A percentile compares a stretch with the other conserved stretches of the same genome.
Evolutionary conservation across 768 basidiomycete genomes (phyloP).

Genomic region (Tricholoma bakamatsutake): DNA sequence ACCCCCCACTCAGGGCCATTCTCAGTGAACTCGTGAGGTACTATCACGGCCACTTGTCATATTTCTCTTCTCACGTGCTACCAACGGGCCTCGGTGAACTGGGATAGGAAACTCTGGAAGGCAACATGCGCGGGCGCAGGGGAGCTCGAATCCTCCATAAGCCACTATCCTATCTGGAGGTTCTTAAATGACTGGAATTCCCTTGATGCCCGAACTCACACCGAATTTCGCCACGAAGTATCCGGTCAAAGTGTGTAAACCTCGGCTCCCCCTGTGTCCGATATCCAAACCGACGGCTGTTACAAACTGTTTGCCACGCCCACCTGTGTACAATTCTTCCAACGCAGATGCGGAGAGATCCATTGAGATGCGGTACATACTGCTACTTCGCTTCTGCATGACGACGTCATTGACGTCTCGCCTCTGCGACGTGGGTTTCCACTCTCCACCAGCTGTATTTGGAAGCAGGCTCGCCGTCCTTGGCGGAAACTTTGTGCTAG

Average conservation of each 20-base stretch:
- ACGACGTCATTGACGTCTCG: conserved; percentile 89
- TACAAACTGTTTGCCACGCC: conserved; percentile 6
- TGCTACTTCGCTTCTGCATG: conserved; percentile 84
- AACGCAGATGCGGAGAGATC: conserved; percentile 87
- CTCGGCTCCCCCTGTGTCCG: conserved; percentile 25
- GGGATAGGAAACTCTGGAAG: conserved; percentile 49
- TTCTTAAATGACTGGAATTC: conserved; percentile 91
- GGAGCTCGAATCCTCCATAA: conserved; percentile 68
- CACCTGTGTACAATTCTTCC: conserved; percentile 52
- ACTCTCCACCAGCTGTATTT: conserved; percentile 78
- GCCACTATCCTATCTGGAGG: conserved; percentile 63
- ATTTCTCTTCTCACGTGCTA: conserved; percentile 80
- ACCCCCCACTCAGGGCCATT: too few species aligned
- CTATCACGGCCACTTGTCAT: conserved; percentile 87
- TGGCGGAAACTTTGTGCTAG: conserved; percentile 87
- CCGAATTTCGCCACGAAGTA: conserved; percentile 44
- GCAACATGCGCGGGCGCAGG: conserved; percentile 45
- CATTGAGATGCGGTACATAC: conserved; percentile 96
- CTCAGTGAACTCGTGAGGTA: conserved; percentile 84
- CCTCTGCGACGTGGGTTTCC: conserved; percentile 69
- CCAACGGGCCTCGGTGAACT: conserved; percentile 81
- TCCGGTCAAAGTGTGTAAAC: conserved; percentile 21
- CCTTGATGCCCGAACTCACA: conserved; percentile 59
- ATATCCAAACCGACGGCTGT: conserved; percentile 14
- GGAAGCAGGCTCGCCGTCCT: conserved; percentile 86